These are phyloP conservation scores for Fusarium decemcellulare DNA, from an alignment of 2,329 filamentous ascomycete species.

Conservation along the genomic window DNA sequence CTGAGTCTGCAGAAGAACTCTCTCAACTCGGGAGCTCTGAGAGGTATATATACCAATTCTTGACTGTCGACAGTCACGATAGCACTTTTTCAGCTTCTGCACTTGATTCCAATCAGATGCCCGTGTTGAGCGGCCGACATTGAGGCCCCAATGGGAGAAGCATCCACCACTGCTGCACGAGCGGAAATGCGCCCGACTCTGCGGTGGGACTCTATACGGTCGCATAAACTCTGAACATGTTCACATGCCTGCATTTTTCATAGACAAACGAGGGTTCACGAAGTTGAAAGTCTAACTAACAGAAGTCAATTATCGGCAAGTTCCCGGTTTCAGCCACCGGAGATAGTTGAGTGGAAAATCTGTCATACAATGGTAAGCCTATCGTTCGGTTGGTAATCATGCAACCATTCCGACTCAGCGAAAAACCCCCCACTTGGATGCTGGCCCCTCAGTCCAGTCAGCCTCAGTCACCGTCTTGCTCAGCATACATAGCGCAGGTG, in stretches of 20 bases:
- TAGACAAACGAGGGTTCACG: too few species aligned
- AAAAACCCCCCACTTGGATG: conserved; percentile 13
- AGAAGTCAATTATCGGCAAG: too few species aligned
- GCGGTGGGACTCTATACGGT: conserved; percentile 10
- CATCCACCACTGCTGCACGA: conserved; percentile 3
- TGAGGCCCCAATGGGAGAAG: not conserved
- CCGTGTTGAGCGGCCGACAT: not conserved
- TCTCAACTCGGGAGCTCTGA: not conserved
- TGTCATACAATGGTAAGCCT: conserved; percentile 15
- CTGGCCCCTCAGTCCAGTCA: conserved; percentile 25
- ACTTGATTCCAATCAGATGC: not conserved
- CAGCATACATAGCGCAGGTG: conserved; percentile 12
- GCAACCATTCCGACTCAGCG: conserved; percentile 11
- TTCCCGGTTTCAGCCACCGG: too few species aligned
- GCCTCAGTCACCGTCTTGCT: conserved; percentile 31
- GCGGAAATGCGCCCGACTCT: conserved; percentile 16
- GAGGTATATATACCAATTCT: conserved; percentile 25
- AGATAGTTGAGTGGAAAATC: not conserved
- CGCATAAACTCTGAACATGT: not conserved
- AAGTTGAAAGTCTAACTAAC: too few species aligned
- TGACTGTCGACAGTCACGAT: not conserved
- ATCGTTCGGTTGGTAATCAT: conserved; percentile 31
- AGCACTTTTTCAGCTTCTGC: not conserved
- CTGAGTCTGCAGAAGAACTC: conserved; percentile 13
- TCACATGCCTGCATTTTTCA: too few species aligned